Conservation (phyloP, 441 rosid species). For the Eruca vesicaria region DNA sequence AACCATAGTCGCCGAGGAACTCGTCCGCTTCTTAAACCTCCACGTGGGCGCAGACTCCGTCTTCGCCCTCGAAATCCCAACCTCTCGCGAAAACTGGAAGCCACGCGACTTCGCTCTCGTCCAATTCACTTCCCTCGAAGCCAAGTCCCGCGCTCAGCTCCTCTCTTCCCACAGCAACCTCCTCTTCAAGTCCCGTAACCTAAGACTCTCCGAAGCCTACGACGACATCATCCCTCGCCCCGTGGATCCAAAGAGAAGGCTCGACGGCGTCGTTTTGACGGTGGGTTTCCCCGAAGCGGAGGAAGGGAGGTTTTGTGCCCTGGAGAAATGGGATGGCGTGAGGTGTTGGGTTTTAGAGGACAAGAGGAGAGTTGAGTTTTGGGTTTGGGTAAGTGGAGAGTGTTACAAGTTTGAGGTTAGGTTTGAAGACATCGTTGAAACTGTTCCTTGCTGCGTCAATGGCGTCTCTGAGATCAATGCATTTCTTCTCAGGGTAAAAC, state of each 20-base stretch:
- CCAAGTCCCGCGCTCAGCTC: conserved; percentile 40
- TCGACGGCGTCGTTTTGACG: conserved; percentile 47
- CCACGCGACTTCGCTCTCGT: conserved; percentile 78
- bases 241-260: conserved; percentile 35
- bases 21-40: conserved; percentile 59
- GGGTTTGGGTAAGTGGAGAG: conserved; percentile 50
- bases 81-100: conserved; percentile 72
- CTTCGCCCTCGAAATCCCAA: conserved; percentile 71
- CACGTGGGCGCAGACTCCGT: conserved; percentile 64
- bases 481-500: conserved; percentile 62
- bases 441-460: conserved; percentile 47
- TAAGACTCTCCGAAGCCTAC: conserved; percentile 52
- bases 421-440: conserved; percentile 74
- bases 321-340: conserved; percentile 66
- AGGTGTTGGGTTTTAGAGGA: conserved; percentile 88
- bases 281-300: conserved; percentile 55
- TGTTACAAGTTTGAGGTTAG: conserved; percentile 64
- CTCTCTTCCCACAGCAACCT: conserved; percentile 52
- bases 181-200: conserved; percentile 47
- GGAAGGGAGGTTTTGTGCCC: conserved; percentile 41
- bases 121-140: conserved; percentile 66
- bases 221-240: conserved; percentile 80
- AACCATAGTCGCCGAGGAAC: conserved; percentile 62
- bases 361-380: conserved; percentile 67
- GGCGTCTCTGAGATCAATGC: conserved; percentile 45